Evolutionary conservation across 2,329 filamentous ascomycete species (phyloP).

Genomic region (Aspergillus neotritici): DNA sequence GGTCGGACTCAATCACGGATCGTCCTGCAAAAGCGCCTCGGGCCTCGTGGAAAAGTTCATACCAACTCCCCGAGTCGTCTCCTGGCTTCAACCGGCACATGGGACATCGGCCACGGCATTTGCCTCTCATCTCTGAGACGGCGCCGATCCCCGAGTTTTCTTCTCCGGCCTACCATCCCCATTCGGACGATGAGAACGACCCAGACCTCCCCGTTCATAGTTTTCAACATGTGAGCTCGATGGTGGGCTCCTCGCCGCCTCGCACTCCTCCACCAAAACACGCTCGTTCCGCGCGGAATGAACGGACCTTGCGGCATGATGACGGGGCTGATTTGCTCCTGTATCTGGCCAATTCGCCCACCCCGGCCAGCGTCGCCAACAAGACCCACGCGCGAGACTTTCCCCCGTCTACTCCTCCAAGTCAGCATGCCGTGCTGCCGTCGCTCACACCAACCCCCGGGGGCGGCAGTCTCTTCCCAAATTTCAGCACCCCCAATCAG

Average conservation of each 20-base stretch:
- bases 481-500: slow-evolving; percentile 71
- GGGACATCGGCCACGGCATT: slow-evolving; percentile 66
- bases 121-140: slow-evolving; percentile 72
- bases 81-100: slow-evolving; percentile 73
- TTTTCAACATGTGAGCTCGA: slow-evolving; percentile 40
- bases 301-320: slow-evolving; percentile 56
- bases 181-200: slow-evolving; percentile 71
- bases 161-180: slow-evolving; percentile 38
- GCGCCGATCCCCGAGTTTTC: slow-evolving; percentile 63
- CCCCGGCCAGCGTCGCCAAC: slow-evolving; percentile 60
- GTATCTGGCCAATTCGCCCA: slow-evolving; percentile 87
- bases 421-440: slow-evolving; percentile 51
- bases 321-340: slow-evolving; percentile 76
- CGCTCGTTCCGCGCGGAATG: slow-evolving; percentile 46
- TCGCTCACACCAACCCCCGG: slow-evolving; percentile 54
- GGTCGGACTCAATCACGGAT: slow-evolving; percentile 54
- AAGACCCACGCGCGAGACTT: slow-evolving; percentile 46
- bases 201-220: slow-evolving; percentile 62
- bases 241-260: slow-evolving; percentile 72
- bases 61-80: slow-evolving; percentile 77
- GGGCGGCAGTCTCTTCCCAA: slow-evolving; percentile 68
- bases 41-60: slow-evolving; percentile 67
- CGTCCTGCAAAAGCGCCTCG: slow-evolving; percentile 56
- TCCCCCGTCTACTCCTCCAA: slow-evolving; percentile 70
- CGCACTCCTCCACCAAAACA: slow-evolving; percentile 67